Base-by-base conservation (phyloP, 139 green algal genomes). In the Haematococcus lacustris region DNA sequence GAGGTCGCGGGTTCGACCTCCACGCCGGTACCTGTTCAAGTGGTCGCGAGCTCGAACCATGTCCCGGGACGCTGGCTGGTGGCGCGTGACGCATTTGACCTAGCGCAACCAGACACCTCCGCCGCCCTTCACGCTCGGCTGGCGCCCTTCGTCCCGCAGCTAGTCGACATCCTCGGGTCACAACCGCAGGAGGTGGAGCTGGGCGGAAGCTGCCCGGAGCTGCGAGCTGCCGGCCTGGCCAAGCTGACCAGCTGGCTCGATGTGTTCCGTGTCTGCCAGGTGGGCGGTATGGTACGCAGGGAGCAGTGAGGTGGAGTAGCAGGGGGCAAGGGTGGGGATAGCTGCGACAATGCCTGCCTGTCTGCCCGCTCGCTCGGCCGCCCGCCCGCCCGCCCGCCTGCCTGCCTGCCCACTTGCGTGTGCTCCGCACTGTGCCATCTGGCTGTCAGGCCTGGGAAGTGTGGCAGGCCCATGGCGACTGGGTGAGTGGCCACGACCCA, bases 381-480 rank as follows among this genome's bases (percentile, higher is more conserved):
- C 26, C 23, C 7, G 7, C 59, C 26, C 23, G 59, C 32, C 64
- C 25, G 64, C 64, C 64, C 47, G 34, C 26, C 64, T 70, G 32
- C 13, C 6, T 70, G 64, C 32, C 23, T n/a, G n/a, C n/a, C n/a
- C n/a, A n/a, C n/a, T n/a, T n/a, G n/a, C n/a, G n/a, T n/a, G n/a
- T n/a, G n/a, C 13, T 57, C 13, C 13, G 21, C 47, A n/a, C 21
- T 34, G 7, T 6, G 51, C 9, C 32, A 64, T 62, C 4, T 71
- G 17, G 5, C 2, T 61, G 75, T 26, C 80, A 94, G 86, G 84
- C 76, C 2, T 78, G 66, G 4, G 92, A 97, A 77, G 75, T 93
- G 3, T 97, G 92, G 92, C 39, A 82, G 39, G 70, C 73, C 26
- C 85, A 96, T 71, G 9, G 59, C 1, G 7, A 87, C 32, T 97